Evolutionary conservation across 257 asterid genomes (phyloP).

Genomic region (Knoxia roxburghii): DNA sequence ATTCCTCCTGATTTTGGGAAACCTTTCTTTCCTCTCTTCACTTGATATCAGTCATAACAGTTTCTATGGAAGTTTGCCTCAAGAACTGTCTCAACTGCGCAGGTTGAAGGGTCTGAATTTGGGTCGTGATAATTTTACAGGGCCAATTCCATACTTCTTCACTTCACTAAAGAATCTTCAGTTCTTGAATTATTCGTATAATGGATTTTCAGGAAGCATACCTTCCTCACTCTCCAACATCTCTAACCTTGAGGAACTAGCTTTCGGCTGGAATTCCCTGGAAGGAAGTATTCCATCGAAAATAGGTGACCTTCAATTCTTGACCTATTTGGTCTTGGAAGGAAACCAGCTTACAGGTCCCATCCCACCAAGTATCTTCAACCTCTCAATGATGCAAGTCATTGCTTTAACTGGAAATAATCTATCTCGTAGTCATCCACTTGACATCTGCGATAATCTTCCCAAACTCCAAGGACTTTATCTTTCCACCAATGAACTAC

Average conservation of each 20-base stretch:
- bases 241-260: neutral
- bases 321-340: conserved; percentile 1
- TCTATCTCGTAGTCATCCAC: conserved; percentile 18
- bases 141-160: conserved; percentile 15
- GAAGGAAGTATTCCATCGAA: conserved; percentile 19
- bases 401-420: neutral
- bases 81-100: neutral
- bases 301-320: conserved; percentile 17
- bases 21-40: conserved; percentile 15
- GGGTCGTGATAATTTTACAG: conserved; percentile 9
- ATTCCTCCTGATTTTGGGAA: conserved; percentile 4
- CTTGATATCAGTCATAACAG: conserved; percentile 17
- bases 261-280: neutral
- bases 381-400: conserved; percentile 2
- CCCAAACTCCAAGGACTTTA: conserved; percentile 16
- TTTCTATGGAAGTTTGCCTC: conserved; percentile 17
- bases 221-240: conserved; percentile 18
- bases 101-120: conserved; percentile 10
- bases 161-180: conserved; percentile 5
- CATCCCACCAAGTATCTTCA: conserved; percentile 13
- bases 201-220: conserved; percentile 8
- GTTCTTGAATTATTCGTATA: neutral
- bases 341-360: conserved; percentile 14
- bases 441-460: conserved; percentile 11
- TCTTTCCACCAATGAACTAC: conserved; percentile 2